Evolutionary conservation across 2,329 filamentous ascomycete genomes (phyloP).

Genomic region (Periglandula ipomoeae): DNA sequence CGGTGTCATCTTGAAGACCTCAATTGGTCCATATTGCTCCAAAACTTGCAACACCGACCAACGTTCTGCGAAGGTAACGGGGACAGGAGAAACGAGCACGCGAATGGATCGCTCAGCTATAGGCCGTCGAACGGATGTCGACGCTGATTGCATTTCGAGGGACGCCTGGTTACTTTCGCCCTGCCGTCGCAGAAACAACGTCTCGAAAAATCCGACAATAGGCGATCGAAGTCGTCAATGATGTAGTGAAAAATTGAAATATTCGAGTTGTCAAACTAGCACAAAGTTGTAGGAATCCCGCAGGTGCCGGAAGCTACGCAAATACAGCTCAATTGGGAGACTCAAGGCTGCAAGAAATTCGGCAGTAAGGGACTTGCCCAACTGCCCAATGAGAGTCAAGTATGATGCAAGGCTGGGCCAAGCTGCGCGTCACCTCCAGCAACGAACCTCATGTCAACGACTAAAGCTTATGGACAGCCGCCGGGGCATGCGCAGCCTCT

Average conservation of each 20-base stretch:
- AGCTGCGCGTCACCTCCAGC: neutral
- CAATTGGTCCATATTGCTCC: conserved; percentile 38
- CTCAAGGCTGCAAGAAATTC: neutral
- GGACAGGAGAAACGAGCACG: conserved; percentile 41
- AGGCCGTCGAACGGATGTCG: conserved; percentile 8
- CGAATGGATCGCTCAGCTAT: conserved; percentile 33
- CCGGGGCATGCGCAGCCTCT: neutral
- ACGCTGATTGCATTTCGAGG: conserved; percentile 8
- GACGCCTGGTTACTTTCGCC: neutral
- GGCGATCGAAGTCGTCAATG: too few species aligned
- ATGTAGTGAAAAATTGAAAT: too few species aligned
- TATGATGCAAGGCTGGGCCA: neutral
- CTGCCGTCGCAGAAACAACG: neutral
- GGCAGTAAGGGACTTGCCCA: neutral
- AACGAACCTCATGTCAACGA: neutral
- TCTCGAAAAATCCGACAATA: too few species aligned
- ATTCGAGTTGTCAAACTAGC: too few species aligned
- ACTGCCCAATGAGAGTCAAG: neutral
- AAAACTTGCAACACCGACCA: conserved; percentile 44
- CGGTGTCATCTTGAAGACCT: conserved; percentile 37
- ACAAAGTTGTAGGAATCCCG: too few species aligned
- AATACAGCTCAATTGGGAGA: neutral
- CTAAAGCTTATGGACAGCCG: too few species aligned
- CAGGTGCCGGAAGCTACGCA: neutral
- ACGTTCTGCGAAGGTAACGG: conserved; percentile 43